Evolutionary conservation across 2,329 filamentous ascomycete species (phyloP), one percentile per base, ranked within the genome.

Genomic region (Trichoderma atroviride): DNA sequence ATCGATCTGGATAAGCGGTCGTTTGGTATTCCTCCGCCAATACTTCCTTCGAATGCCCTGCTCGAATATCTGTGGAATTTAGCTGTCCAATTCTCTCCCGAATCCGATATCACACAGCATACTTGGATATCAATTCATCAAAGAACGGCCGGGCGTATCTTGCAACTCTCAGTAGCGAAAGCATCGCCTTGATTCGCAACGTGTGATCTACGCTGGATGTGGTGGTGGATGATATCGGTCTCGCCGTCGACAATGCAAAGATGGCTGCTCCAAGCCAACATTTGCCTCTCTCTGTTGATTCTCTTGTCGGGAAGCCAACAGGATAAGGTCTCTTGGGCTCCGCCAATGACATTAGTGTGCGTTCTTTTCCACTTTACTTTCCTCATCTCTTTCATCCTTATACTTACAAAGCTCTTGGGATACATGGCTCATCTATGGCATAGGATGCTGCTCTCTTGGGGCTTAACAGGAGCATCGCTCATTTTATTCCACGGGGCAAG

Each of bases 401-500:
- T 31, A 9, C 7, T 5, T 31, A 9, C 29, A 31, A 31, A n/a
- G 2, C 57, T 11, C 5, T 9, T 35, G 5, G n/a, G 3, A 13
- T 16, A 6, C 37, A 22, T 5, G 1, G n/a, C 55, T 67, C 0
- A 67, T 29, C 0, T 67, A 14, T 6, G 11, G 5, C 52, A 27
- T 35, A 69, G 66, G 27, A 50, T 56, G 4, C 27, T 69, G 13
- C 33, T 62, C 13, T 60, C 50, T 19, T 69, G 66, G 66, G 58
- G 66, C 10, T 3, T 59, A 5, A 69, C 66, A 3, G 58, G 66
- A 4, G 1, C 47, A 1, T n/a, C 35, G 0, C 57, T 62, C 16
- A 7, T 35, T 1, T 11, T 55, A 10, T 11, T 57, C 1, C 11
- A 68, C 27, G 31, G 24, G 6, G 43, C 19, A 2, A 29, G 29